These are phyloP conservation scores for Alliaria petiolata DNA, from an alignment of 345 rosid species.

Conservation along the genomic window DNA sequence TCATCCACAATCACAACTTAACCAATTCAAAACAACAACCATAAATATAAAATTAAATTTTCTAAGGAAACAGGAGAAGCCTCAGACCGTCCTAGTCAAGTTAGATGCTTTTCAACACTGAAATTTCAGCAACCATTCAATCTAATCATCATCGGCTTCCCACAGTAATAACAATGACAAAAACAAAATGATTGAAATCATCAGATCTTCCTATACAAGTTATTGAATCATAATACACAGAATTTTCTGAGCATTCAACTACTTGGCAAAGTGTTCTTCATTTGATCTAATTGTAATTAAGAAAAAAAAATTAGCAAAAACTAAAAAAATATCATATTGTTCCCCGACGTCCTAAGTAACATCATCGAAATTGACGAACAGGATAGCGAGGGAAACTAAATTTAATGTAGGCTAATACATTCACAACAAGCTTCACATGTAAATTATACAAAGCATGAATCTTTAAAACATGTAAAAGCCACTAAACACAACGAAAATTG, in stretches of 20 bases:
- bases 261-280: conserved; percentile 15
- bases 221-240: conserved; percentile 4
- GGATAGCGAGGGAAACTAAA: conserved; percentile 37
- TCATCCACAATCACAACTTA: conserved; percentile 6
- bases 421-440: neutral
- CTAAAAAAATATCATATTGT: neutral
- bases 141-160: conserved; percentile 31
- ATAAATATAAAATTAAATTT: neutral
- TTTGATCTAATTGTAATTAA: neutral
- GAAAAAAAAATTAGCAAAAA: neutral
- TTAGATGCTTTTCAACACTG: conserved; percentile 29
- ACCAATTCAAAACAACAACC: neutral
- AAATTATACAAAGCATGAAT: conserved; percentile 7
- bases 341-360: conserved; percentile 33
- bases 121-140: conserved; percentile 25
- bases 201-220: conserved; percentile 36
- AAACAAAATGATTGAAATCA: neutral
- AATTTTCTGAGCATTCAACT: neutral
- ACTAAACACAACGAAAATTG: accelerated
- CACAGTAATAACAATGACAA: accelerated
- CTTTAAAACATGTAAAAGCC: neutral
- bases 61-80: neutral
- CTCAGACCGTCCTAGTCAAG: conserved; percentile 42
- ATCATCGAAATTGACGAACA: conserved; percentile 19
- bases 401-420: conserved; percentile 27